Evolutionary conservation across 208 protist species (phyloP), one percentile per base, ranked within the genome.

Genomic region (Herpetomonas samuelpessoai): DNA sequence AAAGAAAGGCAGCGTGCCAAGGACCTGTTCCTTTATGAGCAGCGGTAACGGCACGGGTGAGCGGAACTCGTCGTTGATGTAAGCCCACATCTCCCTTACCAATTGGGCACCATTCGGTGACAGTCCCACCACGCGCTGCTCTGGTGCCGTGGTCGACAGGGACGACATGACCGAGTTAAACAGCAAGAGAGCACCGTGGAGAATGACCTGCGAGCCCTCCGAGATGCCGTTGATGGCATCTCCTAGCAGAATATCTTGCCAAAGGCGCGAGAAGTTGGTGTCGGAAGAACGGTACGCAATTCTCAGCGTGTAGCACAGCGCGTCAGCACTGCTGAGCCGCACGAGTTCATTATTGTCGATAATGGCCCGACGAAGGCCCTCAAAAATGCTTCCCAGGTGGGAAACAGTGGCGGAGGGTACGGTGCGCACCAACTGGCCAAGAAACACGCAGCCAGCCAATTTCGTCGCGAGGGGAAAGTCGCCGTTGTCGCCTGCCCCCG

Each of bases 111-210:
- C 62, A 14, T 72, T 52, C 16, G 55, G 35, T 14, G 86, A 92
- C 52, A 86, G 67, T 29, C 50, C 58, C 6, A 86, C 79, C 19
- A 62, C 63, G 12, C 64, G 50, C 41, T 54, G 71, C 21, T 83
- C 76, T 2, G 65, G 58, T 49, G 72, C 65, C 44, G 50, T 56
- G 19, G 51, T 70, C 18, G 68, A 63, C 29, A 89, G 65, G 14
- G 85, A 89, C 24, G 71, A 73, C 29, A 96, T 69, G 3, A 93
- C 68, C 21, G 90, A 73, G 46, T 89, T 89, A 53, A 93, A 91
- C 3, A 69, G 72, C 22, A 84, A 57, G 44, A 92, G 59, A 4
- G 66, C 73, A n/a, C 83, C 88, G 59, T 88, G 76, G 21, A 88
- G 62, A 9, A 79, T 65, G 16, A 70, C 50, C 25, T 70, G 67